Percentiles rank a stretch among this genome's conserved stretches.
Conservation (phyloP, 805 yeast genomes). For the Hanseniaspora lindneri region DNA sequence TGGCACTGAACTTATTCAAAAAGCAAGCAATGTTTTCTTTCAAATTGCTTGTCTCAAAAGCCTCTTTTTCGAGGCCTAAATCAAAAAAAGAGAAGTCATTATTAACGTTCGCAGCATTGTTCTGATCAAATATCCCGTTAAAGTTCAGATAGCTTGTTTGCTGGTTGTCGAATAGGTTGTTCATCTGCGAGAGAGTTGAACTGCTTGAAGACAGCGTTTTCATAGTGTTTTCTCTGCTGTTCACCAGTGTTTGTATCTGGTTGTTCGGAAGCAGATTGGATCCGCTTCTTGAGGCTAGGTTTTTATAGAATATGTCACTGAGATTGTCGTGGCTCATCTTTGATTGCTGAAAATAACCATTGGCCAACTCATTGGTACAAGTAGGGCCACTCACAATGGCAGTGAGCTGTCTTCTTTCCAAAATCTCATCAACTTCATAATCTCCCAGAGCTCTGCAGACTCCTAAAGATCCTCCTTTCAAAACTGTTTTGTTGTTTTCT, state of each 20-base stretch:
- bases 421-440: constrained; percentile 9
- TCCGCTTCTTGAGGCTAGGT: background rate
- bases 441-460: constrained; percentile 3
- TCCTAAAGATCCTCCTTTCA: constrained; percentile 13
- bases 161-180: constrained; percentile 9
- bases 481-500: background rate
- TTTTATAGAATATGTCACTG: background rate
- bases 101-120: background rate
- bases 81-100: constrained; percentile 13
- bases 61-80: constrained; percentile 16
- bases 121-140: background rate
- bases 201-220: constrained; percentile 11
- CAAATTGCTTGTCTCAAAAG: background rate
- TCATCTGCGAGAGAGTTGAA: constrained; percentile 7
- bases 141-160: constrained; percentile 5
- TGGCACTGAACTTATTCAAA: background rate
- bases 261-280: background rate
- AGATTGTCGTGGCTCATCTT: background rate
- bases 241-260: background rate
- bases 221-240: constrained; percentile 14
- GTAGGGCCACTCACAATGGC: background rate
- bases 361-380: background rate
- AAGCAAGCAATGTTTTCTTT: background rate
- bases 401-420: background rate
- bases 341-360: background rate